Evolutionary conservation across 2,329 filamentous ascomycete genomes (phyloP), one percentile per base, ranked within the genome.

Genomic region (Leptographium radiaticola): DNA sequence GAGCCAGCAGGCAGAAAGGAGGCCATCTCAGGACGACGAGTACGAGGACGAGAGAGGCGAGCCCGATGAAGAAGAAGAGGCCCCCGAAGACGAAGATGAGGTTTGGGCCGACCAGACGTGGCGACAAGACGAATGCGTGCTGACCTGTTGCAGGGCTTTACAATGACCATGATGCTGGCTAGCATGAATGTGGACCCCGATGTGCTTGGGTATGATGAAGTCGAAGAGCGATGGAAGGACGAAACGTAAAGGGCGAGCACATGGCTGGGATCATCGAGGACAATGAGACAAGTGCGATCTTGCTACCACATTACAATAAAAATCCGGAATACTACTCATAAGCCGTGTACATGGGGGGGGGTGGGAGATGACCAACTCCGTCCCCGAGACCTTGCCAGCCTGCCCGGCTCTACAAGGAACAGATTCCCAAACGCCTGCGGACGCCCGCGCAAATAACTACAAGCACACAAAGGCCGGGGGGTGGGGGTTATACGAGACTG

Each of bases 161-260:
- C 67, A 33, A 69, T 70, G 66, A 55, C 61, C 16, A 65, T 64
- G 62, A 70, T 70, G 68, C 60, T 70, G 51, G 63, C 63, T 53
- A 68, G 64, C 51, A 59, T 70, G 47, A 63, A 66, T 53, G 67
- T 70, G 43, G 66, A 68, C 38, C 58, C 65, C 8, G 61, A 65
- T 10, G 49, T 67, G 31, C 59, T 70, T 49, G 66, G 65, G 11
- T 70, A 66, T 42, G 63, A 69, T 57, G 61, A 61, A 16, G 58
- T 51, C 5, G 64, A 67, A 49, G 62, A 64, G 34, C 59, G 58
- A 33, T 67, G 64, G 64, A 55, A 52, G 16, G 39, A 51, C 42
- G 11, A 20, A 44, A 20, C 30, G 6, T n/a, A 15, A 15, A 13
- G 20, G 12, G 20, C 42, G 13, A 6, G 18, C 9, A 30, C 9